Base-by-base conservation (phyloP, 169 alveolate genomes). In the Plasmodium falciparum region DNA sequence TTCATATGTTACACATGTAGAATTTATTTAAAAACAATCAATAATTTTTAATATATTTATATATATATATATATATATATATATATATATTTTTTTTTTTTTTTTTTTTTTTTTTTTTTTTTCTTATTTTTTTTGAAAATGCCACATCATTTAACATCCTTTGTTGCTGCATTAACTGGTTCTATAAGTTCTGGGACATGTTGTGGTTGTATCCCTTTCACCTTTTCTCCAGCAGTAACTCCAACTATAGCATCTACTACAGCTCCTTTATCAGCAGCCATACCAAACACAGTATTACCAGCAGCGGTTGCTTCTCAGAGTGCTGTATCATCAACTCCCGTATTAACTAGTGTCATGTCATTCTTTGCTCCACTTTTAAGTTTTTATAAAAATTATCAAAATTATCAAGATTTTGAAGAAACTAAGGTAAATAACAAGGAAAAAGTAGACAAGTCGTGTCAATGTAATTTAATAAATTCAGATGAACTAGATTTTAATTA, bases 141-240 rank as follows among this genome's bases (percentile, higher is more conserved):
- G 90, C 90, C 90, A 13, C 90, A 80, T 33, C 80, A 80, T 49
- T 80, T 80, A 80, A 80, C 90, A 3, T 80, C 90, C 33, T 80
- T 80, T 69, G 74, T 69, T 56, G 80, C 90, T 24, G 90, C 90
- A 26, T 52, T 80, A 69, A 80, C 90, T 17, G 90, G 90, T 29
- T 80, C 90, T n/a, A 63, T 80, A 26, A 69, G 78, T 73, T 80
- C 90, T 39, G 90, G 90, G 24, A 80, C 90, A 2, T 80, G 90
- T 17, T 80, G 90, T 72, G 90, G 90, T 20, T 80, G 90, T 62
- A 80, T 80, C 61, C 90, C 90, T 8, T 80, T 80, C 50, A 69
- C 85, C 0, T 69, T 80, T 49, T 54, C 83, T 9, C 76, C 90
- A 5, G 83, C 74, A n/a, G 90, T 69, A 50, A 49, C 90, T 26